phyloP scores from a whole-genome alignment of 2,329 filamentous ascomycete species.

The Fusarium sp. region DNA sequence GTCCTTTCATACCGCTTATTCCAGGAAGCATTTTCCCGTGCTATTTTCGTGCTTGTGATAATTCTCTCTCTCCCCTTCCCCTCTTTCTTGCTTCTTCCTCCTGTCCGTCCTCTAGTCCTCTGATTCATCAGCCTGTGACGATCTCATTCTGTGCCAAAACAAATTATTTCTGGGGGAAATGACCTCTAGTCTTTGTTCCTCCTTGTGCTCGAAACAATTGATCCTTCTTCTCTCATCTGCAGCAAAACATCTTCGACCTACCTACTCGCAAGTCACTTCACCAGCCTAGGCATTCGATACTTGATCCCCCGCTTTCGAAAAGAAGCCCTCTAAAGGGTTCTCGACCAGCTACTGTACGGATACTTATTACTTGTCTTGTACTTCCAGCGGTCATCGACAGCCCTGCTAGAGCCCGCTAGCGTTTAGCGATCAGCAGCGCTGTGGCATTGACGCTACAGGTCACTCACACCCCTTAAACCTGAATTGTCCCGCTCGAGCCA shows the following conservation, averaged over 20 bases:
- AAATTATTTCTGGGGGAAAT: conserved; percentile 10
- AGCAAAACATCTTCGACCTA: conserved; percentile 16
- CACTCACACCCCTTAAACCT: conserved; percentile 30
- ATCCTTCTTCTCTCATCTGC: conserved; percentile 7
- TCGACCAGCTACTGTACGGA: not conserved
- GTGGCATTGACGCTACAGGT: conserved; percentile 4
- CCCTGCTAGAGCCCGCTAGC: conserved; percentile 18
- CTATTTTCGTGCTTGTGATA: conserved; percentile 23
- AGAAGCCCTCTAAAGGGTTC: not conserved
- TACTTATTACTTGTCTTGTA: no score
- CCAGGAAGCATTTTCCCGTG: conserved; percentile 16
- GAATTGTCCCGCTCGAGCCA: conserved; percentile 26
- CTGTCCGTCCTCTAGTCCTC: conserved; percentile 5
- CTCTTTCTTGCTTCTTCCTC: conserved; percentile 11
- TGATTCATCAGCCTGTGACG: conserved; percentile 14
- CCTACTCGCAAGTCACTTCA: conserved; percentile 17
- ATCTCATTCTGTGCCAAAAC: conserved; percentile 6
- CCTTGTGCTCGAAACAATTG: conserved; percentile 5
- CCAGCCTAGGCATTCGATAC: conserved; percentile 12
- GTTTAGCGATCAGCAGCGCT: conserved; percentile 25
- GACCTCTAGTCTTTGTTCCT: not conserved
- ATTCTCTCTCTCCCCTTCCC: conserved; percentile 18
- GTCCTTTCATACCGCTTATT: conserved; percentile 27
- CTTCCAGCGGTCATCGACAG: not conserved
- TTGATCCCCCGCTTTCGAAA: conserved; percentile 18